Evolutionary conservation across 2,329 filamentous ascomycete genomes (phyloP).

Genomic region (Colletotrichum destructivum): DNA sequence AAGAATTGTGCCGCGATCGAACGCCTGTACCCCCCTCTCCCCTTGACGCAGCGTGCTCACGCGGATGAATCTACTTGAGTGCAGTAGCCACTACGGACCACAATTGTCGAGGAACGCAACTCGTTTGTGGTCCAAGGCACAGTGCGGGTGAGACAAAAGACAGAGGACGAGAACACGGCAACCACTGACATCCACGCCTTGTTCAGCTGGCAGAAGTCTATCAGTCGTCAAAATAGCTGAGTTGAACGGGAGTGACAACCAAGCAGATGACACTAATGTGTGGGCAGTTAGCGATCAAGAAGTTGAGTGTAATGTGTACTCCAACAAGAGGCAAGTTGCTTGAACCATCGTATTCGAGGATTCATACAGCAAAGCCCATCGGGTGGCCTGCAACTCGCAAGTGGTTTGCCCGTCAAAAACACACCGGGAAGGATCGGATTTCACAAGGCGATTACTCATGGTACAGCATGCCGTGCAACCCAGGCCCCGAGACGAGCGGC

Average conservation of each 20-base stretch:
- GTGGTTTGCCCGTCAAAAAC: background rate
- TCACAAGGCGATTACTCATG: constrained; percentile 33
- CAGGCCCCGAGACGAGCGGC: background rate
- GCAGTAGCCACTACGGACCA: constrained; percentile 18
- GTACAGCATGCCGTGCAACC: constrained; percentile 31
- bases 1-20: constrained; percentile 43
- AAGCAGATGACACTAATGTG: constrained; percentile 15
- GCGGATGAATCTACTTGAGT: constrained; percentile 27
- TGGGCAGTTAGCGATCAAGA: constrained; percentile 3
- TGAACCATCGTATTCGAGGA: background rate
- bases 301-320: background rate
- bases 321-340: background rate
- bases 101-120: constrained; percentile 27
- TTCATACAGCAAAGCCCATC: background rate
- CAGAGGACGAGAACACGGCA: constrained; percentile 3
- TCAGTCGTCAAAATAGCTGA: background rate
- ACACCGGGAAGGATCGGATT: constrained; percentile 5
- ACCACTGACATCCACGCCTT: background rate
- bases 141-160: constrained; percentile 25
- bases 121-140: constrained; percentile 11
- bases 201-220: constrained; percentile 1
- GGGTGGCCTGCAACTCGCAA: background rate
- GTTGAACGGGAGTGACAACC: constrained; percentile 7
- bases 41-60: constrained; percentile 36
- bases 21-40: constrained; percentile 31